Base-by-base conservation (phyloP, 768 basidiomycete species). In the Podaxis rugospora region DNA sequence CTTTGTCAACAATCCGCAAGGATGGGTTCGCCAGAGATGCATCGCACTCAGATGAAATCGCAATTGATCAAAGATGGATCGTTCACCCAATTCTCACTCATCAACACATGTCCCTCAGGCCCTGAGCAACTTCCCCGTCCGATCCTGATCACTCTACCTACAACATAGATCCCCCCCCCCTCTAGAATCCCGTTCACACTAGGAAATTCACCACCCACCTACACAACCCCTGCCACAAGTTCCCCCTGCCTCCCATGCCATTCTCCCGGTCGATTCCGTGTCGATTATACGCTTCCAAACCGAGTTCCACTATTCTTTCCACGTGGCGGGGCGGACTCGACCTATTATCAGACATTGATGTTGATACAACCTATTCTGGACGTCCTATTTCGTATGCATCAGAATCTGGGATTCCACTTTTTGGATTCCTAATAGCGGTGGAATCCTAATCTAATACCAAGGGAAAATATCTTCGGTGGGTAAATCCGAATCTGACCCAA, bases 11-110 rank as follows among this genome's bases (percentile, higher is more conserved):
- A 66, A 67, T 67, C 67, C 65, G 66, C 64, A 65, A 53, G 64
- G 65, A 65, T 69, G 71, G 73, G 72, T 74, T 72, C 71, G 71
- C 71, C 71, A 71, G 63, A 65, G 59, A 60, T 60, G 59, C 39
- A 60, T 60, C 59, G 51, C 40, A 59, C 66, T 65, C 63, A 73
- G 68, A 73, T 73, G 71, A 69, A 32, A 71, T 68, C 68, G 69
- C 68, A 68, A 51, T 64, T 63, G 59, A 63, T 64, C 52, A 56
- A 54, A 63, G 51, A 55, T 63, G 52, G 27, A 50, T 58, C 51
- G 56, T 57, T 69, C 68, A 42, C 13, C n/a, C 13, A 49, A 49
- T 59, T 60, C 69, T 67, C 68, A 68, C 61, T 52, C 59, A 46
- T 51, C 58, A 51, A 52, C 51, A 60, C 59, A 60, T 60, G 59